phyloP scores from a whole-genome alignment of 2,329 filamentous ascomycete species.

The Allantophomopsis cytisporea region DNA sequence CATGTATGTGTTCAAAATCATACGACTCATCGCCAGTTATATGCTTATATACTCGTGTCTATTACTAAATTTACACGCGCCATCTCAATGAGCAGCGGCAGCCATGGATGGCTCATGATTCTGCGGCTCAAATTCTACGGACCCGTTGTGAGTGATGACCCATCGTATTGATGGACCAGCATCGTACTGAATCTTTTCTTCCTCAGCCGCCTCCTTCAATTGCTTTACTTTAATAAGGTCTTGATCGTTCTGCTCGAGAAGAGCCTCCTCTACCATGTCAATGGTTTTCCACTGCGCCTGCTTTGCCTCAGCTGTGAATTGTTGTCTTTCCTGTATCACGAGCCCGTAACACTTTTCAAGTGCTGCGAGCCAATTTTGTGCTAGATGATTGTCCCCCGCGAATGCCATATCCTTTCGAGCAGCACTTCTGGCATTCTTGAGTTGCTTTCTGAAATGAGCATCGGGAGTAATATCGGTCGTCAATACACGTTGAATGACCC shows the following conservation, averaged over 20 bases:
- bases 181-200: too few species aligned
- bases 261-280: slow-evolving; percentile 12
- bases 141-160: too few species aligned
- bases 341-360: slow-evolving; percentile 4
- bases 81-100: too few species aligned
- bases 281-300: slow-evolving; percentile 8
- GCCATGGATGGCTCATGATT: too few species aligned
- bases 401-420: neutral
- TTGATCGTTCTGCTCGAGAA: neutral
- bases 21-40: too few species aligned
- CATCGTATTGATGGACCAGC: too few species aligned
- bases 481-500: slow-evolving; percentile 10
- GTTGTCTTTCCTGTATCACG: slow-evolving; percentile 5
- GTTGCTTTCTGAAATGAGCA: slow-evolving; percentile 4
- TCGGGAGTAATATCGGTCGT: slow-evolving; percentile 12
- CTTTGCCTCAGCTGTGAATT: slow-evolving; percentile 2
- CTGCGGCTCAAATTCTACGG: too few species aligned
- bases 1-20: too few species aligned
- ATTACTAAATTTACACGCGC: too few species aligned
- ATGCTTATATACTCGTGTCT: too few species aligned
- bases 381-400: neutral
- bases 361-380: slow-evolving; percentile 2
- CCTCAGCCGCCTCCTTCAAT: too few species aligned
- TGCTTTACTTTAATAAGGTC: too few species aligned
- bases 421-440: slow-evolving; percentile 8